Base-by-base conservation (phyloP, 2,329 filamentous ascomycete genomes). In the Biscogniauxia sp. region DNA sequence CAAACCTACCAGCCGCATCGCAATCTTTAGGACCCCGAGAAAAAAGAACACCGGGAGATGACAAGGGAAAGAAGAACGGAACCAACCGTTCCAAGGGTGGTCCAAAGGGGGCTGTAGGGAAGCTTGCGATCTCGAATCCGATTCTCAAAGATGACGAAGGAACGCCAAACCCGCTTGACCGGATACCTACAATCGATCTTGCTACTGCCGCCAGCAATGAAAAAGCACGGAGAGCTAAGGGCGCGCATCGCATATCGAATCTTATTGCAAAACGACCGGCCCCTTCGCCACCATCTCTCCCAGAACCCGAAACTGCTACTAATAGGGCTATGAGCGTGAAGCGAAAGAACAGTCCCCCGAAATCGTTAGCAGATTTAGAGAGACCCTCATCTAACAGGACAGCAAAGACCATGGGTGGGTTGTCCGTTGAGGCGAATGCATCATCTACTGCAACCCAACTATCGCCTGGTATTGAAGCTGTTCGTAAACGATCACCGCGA, bases 401-500 rank as follows among this genome's bases (percentile, higher is more conserved):
- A 26, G 57, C 54, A 8, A 60, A 67, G 50, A 69, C 64, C 5
- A 58, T 60, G n/a, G 63, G 63, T 6, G 65, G 66, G 13, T 59
- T 73, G 26, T 74, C 72, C 58, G 68, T 74, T 68, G 32, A 71
- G 68, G 61, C 69, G 70, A 73, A 73, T 55, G 80, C 77, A 1
- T 74, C 72, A 13, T 80, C 78, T 3, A 81, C 80, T 11, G 81
- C 79, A 1, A 76, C 79, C 7, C 79, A 84, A 66, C 70, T 82
- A 6, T 86, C 84, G 3, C 83, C 83, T 0, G 78, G 77, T 1
- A 69, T 74, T 3, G 82, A 84, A 6, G 80, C 79, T 51, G 66
- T 85, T 26, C 78, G 83, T 11, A 78, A 81, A 64, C 76, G 84
- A 53, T 86, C 84, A 1, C 83, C 84, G 17, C 74, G 79, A 53